Conservation (phyloP, 768 basidiomycete species). For the Termitomyces sp. region DNA sequence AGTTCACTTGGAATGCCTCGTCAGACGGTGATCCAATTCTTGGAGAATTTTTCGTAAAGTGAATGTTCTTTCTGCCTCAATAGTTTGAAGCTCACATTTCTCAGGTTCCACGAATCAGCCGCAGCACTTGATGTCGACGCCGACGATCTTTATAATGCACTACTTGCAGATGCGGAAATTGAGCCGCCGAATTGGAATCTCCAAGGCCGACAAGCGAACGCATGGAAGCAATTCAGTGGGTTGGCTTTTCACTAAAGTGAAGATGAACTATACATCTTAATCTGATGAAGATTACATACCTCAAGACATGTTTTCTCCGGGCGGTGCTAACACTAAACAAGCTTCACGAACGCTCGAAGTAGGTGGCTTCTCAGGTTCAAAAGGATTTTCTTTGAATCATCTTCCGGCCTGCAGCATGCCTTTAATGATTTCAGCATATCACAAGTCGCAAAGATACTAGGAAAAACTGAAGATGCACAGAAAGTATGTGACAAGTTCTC, state of each 20-base stretch:
- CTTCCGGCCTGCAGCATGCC: constrained; percentile 39
- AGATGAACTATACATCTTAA: not conserved
- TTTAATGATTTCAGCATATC: constrained; percentile 62
- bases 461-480: constrained; percentile 38
- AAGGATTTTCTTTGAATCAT: not conserved
- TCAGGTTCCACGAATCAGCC: constrained; percentile 47
- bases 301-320: constrained; percentile 33
- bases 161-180: constrained; percentile 53
- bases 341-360: constrained; percentile 60
- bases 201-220: constrained; percentile 50
- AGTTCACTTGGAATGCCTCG: not conserved
- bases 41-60: constrained; percentile 64
- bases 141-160: constrained; percentile 45
- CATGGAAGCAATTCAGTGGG: constrained; percentile 50
- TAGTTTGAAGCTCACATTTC: not conserved
- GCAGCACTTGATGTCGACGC: constrained; percentile 40
- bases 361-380: not conserved
- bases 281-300: constrained; percentile 30
- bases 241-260: not conserved
- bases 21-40: constrained; percentile 60
- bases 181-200: constrained; percentile 59
- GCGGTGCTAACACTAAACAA: constrained; percentile 55
- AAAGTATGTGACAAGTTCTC: constrained; percentile 32
- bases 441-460: constrained; percentile 53
- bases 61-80: constrained; percentile 3